A percentile compares a stretch with the other conserved stretches of the same genome.
Conservation (phyloP, 208 protist genomes). For the Kentomonas sorsogonicus region DNA sequence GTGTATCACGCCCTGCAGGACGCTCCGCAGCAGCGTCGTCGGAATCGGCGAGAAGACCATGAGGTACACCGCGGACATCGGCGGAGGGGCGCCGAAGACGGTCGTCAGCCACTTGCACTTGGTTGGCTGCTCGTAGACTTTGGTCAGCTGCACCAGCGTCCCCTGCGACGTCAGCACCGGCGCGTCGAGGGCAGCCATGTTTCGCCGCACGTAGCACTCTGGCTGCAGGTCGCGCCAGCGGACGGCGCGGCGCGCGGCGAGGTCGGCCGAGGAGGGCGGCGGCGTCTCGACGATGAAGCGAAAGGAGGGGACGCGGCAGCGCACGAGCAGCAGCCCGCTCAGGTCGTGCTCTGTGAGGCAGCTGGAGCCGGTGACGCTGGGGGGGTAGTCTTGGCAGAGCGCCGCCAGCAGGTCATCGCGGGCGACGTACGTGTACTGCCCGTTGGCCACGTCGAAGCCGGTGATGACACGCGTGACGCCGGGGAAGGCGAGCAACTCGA, state of each 20-base stretch:
- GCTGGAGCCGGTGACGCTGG: slow-evolving; percentile 24
- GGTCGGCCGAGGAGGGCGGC: no score
- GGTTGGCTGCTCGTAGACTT: slow-evolving; percentile 26
- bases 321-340: slow-evolving; percentile 22
- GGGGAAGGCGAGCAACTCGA: slow-evolving; percentile 83
- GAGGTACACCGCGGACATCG: slow-evolving; percentile 60
- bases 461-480: slow-evolving; percentile 82
- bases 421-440: slow-evolving; percentile 65
- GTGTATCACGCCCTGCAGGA: slow-evolving; percentile 48
- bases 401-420: slow-evolving; percentile 41
- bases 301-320: slow-evolving; percentile 23
- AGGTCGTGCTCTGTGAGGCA: no score
- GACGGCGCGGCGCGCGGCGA: no score
- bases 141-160: slow-evolving; percentile 23
- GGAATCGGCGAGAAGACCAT: slow-evolving; percentile 56
- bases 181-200: slow-evolving; percentile 44
- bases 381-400: slow-evolving; percentile 22
- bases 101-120: slow-evolving; percentile 16
- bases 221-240: no score
- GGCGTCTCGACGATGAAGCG: no score
- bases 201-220: slow-evolving; percentile 39
- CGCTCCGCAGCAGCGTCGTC: slow-evolving; percentile 52
- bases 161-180: slow-evolving; percentile 36
- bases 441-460: slow-evolving; percentile 49
- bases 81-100: slow-evolving; percentile 56